Conservation (phyloP, 2,329 filamentous ascomycete genomes). For the Fusarium coffeatum region DNA sequence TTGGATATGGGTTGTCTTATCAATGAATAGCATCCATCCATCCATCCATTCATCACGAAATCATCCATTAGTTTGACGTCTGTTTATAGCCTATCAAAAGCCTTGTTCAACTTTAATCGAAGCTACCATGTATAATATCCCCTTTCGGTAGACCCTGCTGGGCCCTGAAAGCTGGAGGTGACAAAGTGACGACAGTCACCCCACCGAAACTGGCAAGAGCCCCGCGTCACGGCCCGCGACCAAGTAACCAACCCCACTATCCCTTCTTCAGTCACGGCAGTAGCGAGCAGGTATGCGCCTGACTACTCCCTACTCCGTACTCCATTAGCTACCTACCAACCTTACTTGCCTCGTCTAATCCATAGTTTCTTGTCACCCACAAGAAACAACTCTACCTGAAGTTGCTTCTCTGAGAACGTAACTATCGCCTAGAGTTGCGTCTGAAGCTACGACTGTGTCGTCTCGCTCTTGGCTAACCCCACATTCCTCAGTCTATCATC, state of each 20-base stretch:
- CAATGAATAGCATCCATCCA: too few species aligned
- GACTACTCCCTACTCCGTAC: slow-evolving; percentile 3
- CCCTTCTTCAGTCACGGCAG: slow-evolving; percentile 4
- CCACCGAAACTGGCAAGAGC: slow-evolving; percentile 33
- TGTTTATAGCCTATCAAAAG: slow-evolving; percentile 29
- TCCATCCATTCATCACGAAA: neutral
- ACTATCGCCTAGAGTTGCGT: neutral
- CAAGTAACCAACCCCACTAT: slow-evolving; percentile 33
- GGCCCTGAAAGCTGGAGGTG: neutral
- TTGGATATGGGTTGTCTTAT: neutral
- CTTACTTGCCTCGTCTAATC: neutral
- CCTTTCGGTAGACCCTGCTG: slow-evolving; percentile 15
- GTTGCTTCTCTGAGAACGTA: neutral
- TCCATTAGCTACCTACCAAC: slow-evolving; percentile 5
- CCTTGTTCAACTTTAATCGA: slow-evolving; percentile 17
- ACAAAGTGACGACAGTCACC: slow-evolving; percentile 33
- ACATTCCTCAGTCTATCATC: slow-evolving; percentile 15
- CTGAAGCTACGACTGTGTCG: neutral
- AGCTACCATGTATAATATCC: slow-evolving; percentile 1
- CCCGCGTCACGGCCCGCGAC: slow-evolving; percentile 31
- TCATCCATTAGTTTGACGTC: slow-evolving; percentile 13
- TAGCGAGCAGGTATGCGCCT: slow-evolving; percentile 32
- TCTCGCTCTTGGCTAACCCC: slow-evolving; percentile 2
- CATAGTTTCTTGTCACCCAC: neutral
- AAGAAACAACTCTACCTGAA: neutral